These are phyloP conservation scores for Saraca asoca DNA, from an alignment of 331 rosid genomes.

Conservation along the genomic window DNA sequence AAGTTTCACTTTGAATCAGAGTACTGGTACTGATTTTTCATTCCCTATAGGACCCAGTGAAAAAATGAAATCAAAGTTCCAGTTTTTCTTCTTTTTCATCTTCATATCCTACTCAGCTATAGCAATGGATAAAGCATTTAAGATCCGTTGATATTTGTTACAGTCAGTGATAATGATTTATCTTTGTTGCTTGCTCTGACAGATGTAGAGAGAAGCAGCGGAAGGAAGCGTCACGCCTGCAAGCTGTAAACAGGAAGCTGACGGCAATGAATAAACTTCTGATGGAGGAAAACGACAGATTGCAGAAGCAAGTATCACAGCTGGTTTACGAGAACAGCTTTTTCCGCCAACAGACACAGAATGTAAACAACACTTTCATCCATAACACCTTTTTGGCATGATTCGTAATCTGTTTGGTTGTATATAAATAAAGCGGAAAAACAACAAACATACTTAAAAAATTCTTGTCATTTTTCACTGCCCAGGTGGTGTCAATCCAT, in stretches of 20 bases:
- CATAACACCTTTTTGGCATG: neutral
- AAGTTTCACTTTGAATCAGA: neutral
- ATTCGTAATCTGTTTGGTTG: too few species aligned
- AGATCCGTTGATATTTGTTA: neutral
- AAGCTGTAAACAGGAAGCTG: conserved; percentile 88
- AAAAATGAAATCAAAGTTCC: neutral
- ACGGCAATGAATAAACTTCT: conserved; percentile 92
- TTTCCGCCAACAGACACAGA: conserved; percentile 93
- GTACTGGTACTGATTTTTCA: too few species aligned
- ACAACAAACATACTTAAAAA: neutral
- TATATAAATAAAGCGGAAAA: neutral
- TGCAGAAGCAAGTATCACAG: conserved; percentile 97
- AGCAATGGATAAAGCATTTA: neutral
- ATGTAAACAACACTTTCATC: conserved; percentile 48
- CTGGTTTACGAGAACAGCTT: conserved; percentile 85
- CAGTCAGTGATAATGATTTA: neutral
- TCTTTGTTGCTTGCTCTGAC: conserved; percentile 1
- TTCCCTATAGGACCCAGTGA: too few species aligned
- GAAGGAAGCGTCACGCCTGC: conserved; percentile 87
- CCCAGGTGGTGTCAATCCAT: too few species aligned
- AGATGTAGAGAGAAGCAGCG: conserved; percentile 99
- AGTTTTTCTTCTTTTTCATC: neutral
- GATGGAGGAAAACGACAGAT: conserved; percentile 97
- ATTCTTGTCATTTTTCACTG: neutral
- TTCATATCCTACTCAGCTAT: neutral